phyloP scores from a whole-genome alignment of 345 rosid genomes.

The sweet orange (Citrus sinensis) region DNA sequence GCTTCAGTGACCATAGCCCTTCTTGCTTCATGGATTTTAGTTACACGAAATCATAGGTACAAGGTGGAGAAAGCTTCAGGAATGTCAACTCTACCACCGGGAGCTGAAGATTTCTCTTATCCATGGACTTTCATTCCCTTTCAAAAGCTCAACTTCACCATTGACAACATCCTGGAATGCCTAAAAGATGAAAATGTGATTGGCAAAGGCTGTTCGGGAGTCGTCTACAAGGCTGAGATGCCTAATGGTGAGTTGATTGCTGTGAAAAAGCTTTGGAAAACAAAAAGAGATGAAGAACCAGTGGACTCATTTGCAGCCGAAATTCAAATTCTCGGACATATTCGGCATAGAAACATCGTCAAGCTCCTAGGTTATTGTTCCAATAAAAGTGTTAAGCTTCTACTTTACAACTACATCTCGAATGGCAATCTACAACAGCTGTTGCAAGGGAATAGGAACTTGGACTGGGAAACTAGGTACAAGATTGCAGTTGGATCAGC shows the following conservation, averaged over 20 bases:
- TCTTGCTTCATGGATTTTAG: slow-evolving; percentile 61
- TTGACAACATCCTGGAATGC: slow-evolving; percentile 72
- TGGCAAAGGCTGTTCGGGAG: slow-evolving; percentile 94
- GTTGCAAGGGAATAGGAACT: slow-evolving; percentile 54
- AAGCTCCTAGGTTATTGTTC: slow-evolving; percentile 87
- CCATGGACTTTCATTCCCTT: slow-evolving; percentile 98
- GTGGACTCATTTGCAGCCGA: slow-evolving; percentile 86
- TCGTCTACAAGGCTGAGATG: slow-evolving; percentile 85
- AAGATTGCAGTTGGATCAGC: slow-evolving; percentile 89
- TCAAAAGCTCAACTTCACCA: slow-evolving; percentile 66
- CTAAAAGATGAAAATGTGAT: slow-evolving; percentile 80
- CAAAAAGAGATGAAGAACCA: slow-evolving; percentile 53
- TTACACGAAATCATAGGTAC: slow-evolving; percentile 58
- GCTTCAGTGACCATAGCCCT: slow-evolving; percentile 55
- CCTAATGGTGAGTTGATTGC: slow-evolving; percentile 76
- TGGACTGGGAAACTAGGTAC: slow-evolving; percentile 92
- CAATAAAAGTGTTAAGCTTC: slow-evolving; percentile 78
- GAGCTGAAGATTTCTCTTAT: slow-evolving; percentile 81
- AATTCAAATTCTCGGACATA: slow-evolving; percentile 89
- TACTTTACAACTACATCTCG: slow-evolving; percentile 75
- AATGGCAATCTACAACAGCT: slow-evolving; percentile 87
- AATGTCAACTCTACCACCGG: slow-evolving; percentile 32
- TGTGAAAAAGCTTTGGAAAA: slow-evolving; percentile 89
- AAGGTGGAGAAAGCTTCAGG: slow-evolving; percentile 47
- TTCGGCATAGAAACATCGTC: slow-evolving; percentile 85